A percentile compares a stretch with the other conserved stretches of the same genome.
These are phyloP conservation scores for Penicillium sp. DNA, from an alignment of 2,329 filamentous ascomycete species.

Conservation along the genomic window DNA sequence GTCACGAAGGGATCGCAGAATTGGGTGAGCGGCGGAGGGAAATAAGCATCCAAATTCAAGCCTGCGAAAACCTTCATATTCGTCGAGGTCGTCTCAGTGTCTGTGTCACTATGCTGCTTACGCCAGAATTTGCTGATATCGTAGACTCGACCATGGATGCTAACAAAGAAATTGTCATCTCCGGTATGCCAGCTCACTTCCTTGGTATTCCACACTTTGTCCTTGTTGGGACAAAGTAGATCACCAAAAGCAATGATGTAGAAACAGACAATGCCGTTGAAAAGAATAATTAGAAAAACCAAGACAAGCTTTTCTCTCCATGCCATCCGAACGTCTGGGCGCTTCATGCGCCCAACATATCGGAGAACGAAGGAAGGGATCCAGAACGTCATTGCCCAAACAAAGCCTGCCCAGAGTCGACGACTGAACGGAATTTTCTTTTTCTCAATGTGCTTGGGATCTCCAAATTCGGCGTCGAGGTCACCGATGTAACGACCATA, in stretches of 20 bases:
- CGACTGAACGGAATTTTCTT: slow-evolving; percentile 63
- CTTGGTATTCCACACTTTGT: slow-evolving; percentile 79
- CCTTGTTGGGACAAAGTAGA: slow-evolving; percentile 82
- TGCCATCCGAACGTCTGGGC: slow-evolving; percentile 92
- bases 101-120: slow-evolving; percentile 74
- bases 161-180: slow-evolving; percentile 80
- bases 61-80: slow-evolving; percentile 80
- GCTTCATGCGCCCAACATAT: slow-evolving; percentile 90
- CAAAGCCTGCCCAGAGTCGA: slow-evolving; percentile 75
- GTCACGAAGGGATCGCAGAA: slow-evolving; percentile 74
- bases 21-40: slow-evolving; percentile 71
- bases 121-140: slow-evolving; percentile 89
- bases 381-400: slow-evolving; percentile 90
- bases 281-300: slow-evolving; percentile 72
- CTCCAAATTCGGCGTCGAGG: slow-evolving; percentile 75
- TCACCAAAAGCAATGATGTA: slow-evolving; percentile 87
- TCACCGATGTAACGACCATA: slow-evolving; percentile 65
- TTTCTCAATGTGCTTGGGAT: slow-evolving; percentile 74
- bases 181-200: slow-evolving; percentile 72
- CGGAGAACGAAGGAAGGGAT: slow-evolving; percentile 82
- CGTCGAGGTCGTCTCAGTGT: slow-evolving; percentile 58
- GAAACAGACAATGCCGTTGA: slow-evolving; percentile 83
- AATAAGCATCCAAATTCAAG: slow-evolving; percentile 78
- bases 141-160: slow-evolving; percentile 84
- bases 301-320: slow-evolving; percentile 95